Evolutionary conservation across 1,139 yeast species (phyloP).

Genomic region (Protomyces arabidopsidicola): DNA sequence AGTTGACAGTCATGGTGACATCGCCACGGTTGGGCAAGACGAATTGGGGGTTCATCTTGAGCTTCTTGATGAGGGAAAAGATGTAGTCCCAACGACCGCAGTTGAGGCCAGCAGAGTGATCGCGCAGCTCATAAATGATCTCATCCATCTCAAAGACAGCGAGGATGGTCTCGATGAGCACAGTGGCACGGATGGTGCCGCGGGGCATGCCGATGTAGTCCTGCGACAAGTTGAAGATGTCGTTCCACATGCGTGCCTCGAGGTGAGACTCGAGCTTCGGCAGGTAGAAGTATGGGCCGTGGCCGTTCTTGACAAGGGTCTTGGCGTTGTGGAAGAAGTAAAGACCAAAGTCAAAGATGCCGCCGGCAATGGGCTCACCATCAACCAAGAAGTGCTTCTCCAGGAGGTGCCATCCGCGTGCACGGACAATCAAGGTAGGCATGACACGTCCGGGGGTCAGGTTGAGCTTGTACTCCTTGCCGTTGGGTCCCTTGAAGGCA

Average conservation of each 20-base stretch:
- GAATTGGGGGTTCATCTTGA: conserved; percentile 59
- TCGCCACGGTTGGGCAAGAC: conserved; percentile 68
- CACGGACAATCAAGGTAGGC: conserved; percentile 76
- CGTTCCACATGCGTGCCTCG: conserved; percentile 77
- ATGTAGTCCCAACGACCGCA: conserved; percentile 84
- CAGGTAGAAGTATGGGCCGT: conserved; percentile 72
- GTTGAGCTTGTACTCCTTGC: conserved; percentile 59
- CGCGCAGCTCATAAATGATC: conserved; percentile 68
- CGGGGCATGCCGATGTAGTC: conserved; percentile 61
- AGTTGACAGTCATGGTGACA: conserved; percentile 70
- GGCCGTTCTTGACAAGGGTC: conserved; percentile 56
- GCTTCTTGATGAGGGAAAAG: conserved; percentile 64
- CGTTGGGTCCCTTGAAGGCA: conserved; percentile 54
- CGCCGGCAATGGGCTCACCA: conserved; percentile 70
- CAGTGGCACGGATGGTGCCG: conserved; percentile 76
- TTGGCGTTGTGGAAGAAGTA: conserved; percentile 71
- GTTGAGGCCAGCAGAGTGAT: conserved; percentile 70
- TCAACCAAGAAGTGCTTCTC: conserved; percentile 70
- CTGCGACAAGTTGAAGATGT: conserved; percentile 64
- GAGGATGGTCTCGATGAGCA: conserved; percentile 67
- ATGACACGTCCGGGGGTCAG: conserved; percentile 45
- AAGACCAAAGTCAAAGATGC: conserved; percentile 70
- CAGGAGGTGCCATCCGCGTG: conserved; percentile 81
- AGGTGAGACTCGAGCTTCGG: conserved; percentile 79
- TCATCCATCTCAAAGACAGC: conserved; percentile 81